Base-by-base conservation (phyloP, 805 yeast species). In the Gaillardinia entomophila region DNA sequence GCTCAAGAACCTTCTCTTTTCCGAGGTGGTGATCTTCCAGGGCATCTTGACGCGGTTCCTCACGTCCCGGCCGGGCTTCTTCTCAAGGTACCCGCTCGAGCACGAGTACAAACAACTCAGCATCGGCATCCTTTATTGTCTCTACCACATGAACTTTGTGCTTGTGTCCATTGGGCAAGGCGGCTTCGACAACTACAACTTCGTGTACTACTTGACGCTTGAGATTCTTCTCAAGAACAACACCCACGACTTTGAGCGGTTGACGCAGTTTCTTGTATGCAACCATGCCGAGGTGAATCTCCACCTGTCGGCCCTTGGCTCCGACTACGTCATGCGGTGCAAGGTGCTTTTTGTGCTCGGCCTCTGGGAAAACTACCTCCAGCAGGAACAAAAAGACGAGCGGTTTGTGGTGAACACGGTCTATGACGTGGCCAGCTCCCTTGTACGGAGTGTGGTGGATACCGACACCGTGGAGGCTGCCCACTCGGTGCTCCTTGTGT, bases 121-220 rank as follows among this genome's bases (percentile, higher is more conserved):
- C 19, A 38, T 47, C 27, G 44, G 46, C 18, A 51, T 72, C 1
- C 45, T 75, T 22, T 61, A 61, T 27, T 48, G 58, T 5, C 52
- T 77, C 10, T 74, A 62, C 45, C 52, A 68, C 38, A 28, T 68
- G 31, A 65, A 73, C 40, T 75, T 69, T 39, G 57, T 78, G 6
- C 45, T 77, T 16, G 65, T 71, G 18, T 57, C 71, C 15, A 68
- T 78, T 6, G 85, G 85, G 0, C 70, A 73, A 16, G 83, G 82
- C 4, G 83, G 83, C 3, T 78, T 78, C 46, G 77, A 75, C 35
- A 66, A 74, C 10, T 81, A 76, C 51, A 77, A 77, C 43, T 80
- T 76, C 49, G 74, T 77, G 12, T 74, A 74, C 41, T 60, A 68
- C 27, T 55, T 77, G 4, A 46, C 74, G 8, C 35, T 74, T 2